Base-by-base conservation (phyloP, 2,329 filamentous ascomycete genomes). In the Aspergillus sp. region DNA sequence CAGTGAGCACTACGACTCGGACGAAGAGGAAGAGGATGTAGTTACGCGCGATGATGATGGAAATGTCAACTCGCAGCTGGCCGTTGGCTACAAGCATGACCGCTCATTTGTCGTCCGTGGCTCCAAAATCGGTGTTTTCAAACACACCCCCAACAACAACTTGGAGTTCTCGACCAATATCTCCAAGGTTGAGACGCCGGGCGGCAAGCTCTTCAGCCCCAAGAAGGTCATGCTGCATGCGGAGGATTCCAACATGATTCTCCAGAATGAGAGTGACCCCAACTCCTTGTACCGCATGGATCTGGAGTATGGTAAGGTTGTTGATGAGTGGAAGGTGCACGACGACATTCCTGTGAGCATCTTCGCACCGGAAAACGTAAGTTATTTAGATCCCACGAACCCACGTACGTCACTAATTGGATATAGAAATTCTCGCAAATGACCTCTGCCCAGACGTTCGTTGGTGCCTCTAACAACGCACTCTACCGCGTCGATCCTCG, bases 51-150 rank as follows among this genome's bases (percentile, higher is more conserved):
- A 88, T 42, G 75, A 84, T 46, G 87, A 93, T 57, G 86, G 85
- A 38, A 90, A 94, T 60, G 80, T 89, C 66, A 98, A 97, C 74
- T 94, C 90, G 2, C 88, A 93, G 62, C 79, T 98, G 46, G 93
- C 93, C 10, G 93, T 98, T 45, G 93, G 93, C 48, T 95, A 95
- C 73, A 97, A 95, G 70, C 87, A 96, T 56, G 93, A 98, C 65
- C 83, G 93, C 50, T 97, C 93, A 0, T 98, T 97, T 60, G 93
- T 98, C 48, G 90, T 98, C 39, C 86, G 93, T 54, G 93, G 93
- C 27, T 93, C 90, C 59, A 96, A 97, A 78, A 98, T 98, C 66
- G 93, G 93, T 47, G 93, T 98, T 37, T 98, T 98, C 80, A 97
- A 94, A 69, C 93, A 98, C 64, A 95, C 90, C 0, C 77, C 84